Evolutionary conservation across 2,329 filamentous ascomycete genomes (phyloP).

Genomic region (Botrytis cinerea): DNA sequence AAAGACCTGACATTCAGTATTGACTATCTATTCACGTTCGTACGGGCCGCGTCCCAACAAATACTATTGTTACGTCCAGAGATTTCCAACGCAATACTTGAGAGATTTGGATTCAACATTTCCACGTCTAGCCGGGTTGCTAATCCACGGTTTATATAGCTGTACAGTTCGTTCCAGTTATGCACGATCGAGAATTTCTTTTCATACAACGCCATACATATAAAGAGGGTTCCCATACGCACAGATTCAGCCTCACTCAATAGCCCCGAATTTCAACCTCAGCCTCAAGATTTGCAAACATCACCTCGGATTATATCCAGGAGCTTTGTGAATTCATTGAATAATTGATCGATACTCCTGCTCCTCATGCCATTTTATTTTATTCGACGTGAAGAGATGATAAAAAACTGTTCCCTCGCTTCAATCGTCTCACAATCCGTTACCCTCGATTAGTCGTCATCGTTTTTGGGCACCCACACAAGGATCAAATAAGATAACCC

Average conservation of each 20-base stretch:
- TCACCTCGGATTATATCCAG: not conserved
- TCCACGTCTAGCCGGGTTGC: not conserved
- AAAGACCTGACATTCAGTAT: not conserved
- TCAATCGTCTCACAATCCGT: too few relatives aligned
- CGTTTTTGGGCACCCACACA: not conserved
- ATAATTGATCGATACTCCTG: not conserved
- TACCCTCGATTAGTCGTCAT: too few relatives aligned
- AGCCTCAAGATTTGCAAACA: not conserved
- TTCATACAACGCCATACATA: not conserved
- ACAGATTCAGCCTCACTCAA: not conserved
- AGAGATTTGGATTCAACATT: not conserved
- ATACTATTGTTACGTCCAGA: too few relatives aligned
- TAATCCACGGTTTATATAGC: not conserved
- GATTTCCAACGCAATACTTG: not conserved
- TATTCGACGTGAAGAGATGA: not conserved
- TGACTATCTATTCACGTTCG: too few relatives aligned
- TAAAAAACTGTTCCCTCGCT: too few relatives aligned
- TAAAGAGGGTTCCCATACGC: not conserved
- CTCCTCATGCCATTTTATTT: not conserved
- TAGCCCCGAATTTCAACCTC: not conserved
- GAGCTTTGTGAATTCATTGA: not conserved
- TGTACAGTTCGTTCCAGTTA: not conserved
- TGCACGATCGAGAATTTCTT: not conserved
- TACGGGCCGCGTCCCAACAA: too few relatives aligned
- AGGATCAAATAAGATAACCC: constrained; percentile 24